These are phyloP conservation scores for Fomitopsis palustris DNA, from an alignment of 1,284 basidiomycete genomes.

Conservation along the genomic window DNA sequence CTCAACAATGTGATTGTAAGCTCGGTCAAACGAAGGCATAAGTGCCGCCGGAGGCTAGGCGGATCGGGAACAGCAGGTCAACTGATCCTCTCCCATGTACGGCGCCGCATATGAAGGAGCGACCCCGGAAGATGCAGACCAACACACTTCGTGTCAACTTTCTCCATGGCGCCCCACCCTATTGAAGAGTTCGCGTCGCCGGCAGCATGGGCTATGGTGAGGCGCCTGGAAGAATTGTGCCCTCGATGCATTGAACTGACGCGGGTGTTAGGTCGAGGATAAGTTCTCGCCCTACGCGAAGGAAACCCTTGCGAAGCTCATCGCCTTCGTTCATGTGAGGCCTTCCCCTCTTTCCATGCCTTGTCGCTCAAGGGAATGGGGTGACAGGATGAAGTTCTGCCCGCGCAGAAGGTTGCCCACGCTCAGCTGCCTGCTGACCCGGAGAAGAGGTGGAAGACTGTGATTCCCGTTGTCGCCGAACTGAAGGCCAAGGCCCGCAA, in stretches of 20 bases:
- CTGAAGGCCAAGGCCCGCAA: constrained; percentile 88
- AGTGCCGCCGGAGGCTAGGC: not conserved
- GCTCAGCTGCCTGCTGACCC: constrained; percentile 82
- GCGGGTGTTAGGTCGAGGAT: constrained; percentile 73
- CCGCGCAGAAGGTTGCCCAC: constrained; percentile 76
- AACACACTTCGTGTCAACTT: not conserved
- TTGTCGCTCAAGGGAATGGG: not conserved
- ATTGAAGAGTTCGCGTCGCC: constrained; percentile 72
- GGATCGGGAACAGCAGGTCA: constrained; percentile 1
- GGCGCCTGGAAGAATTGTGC: constrained; percentile 14
- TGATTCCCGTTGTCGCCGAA: constrained; percentile 79
- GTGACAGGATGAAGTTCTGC: constrained; percentile 82
- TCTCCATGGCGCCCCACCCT: constrained; percentile 56
- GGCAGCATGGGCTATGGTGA: constrained; percentile 79
- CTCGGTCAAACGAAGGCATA: not conserved
- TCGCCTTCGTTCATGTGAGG: constrained; percentile 81
- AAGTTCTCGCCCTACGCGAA: constrained; percentile 89
- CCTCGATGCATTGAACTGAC: not conserved
- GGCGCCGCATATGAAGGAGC: constrained; percentile 1
- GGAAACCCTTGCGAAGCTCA: constrained; percentile 79
- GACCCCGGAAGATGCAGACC: constrained; percentile 1
- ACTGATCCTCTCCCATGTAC: constrained; percentile 1
- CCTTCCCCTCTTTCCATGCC: not conserved
- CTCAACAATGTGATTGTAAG: not conserved
- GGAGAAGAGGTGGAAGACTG: constrained; percentile 77